Conservation (phyloP, 2,329 filamentous ascomycete genomes). For the Fusarium sp. region DNA sequence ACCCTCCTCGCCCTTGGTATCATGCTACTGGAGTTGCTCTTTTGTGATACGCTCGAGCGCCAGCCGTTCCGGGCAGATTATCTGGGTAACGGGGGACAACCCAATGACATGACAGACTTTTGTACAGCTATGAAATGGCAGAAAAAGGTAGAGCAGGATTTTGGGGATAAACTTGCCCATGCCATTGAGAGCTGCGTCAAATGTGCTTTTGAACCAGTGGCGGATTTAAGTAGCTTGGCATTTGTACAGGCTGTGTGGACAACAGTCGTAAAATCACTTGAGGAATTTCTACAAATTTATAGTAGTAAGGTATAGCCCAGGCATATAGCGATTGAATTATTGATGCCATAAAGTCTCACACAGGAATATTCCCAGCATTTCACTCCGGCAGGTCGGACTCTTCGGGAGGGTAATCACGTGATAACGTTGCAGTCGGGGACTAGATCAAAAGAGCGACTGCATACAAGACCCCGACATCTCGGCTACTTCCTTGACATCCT, state of each 20-base stretch:
- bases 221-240: neutral
- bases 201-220: neutral
- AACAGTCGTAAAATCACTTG: neutral
- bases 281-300: neutral
- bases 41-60: neutral
- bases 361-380: too few species aligned
- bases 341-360: too few species aligned
- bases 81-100: fast-evolving
- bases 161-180: neutral
- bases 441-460: conserved; percentile 27
- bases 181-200: neutral
- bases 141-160: neutral
- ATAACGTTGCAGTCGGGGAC: neutral
- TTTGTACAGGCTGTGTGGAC: neutral
- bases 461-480: conserved; percentile 13
- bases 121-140: neutral
- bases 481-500: neutral
- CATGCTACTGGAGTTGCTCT: neutral
- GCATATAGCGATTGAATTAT: too few species aligned
- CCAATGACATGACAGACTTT: neutral
- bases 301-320: neutral
- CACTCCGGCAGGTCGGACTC: too few species aligned
- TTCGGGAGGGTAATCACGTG: conserved; percentile 16
- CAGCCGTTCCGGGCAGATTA: neutral
- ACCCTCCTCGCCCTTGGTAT: neutral